Base-by-base conservation (phyloP, 1,284 basidiomycete species). In the Fistulina hepatica region DNA sequence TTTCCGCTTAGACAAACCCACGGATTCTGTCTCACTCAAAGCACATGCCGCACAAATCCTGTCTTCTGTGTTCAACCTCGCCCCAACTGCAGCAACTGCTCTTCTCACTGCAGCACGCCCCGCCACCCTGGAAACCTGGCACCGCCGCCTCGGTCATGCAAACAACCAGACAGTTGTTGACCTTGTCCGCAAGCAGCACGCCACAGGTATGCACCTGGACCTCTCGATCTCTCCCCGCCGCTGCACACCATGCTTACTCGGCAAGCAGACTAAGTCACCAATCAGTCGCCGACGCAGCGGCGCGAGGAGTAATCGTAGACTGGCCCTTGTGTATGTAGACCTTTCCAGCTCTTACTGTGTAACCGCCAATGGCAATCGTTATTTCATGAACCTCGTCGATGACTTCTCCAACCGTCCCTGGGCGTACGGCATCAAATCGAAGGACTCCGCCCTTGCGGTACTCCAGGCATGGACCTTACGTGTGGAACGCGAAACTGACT, bases 191-290 rank as follows among this genome's bases (percentile, higher is more conserved):
- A 2, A 21, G 13, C 24, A 20, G 5, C 15, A 3, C 16, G 37
- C 21, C 7, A 33, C 33, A 23, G 37, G 41, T 39, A 36, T 43
- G 41, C 27, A 16, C 16, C 23, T 43, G n/a, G 22, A 39, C n/a
- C n/a, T n/a, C 6, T n/a, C n/a, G n/a, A n/a, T n/a, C n/a, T n/a
- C n/a, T n/a, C n/a, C n/a, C n/a, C n/a, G n/a, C n/a, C 5, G 16
- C 19, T 8, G 37, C 27, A n/a, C n/a, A 6, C n/a, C 6, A 7
- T 30, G 27, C n/a, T n/a, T 30, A 16, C 6, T 6, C 6, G 27
- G 27, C 27, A 30, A 30, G n/a, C 27, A 30, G 27, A 6, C 27
- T 6, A 12, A 16, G 7, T 16, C 27, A 16, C 6, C 27, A n/a
- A 13, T 30, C 27, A 2, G 13, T 24, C 4, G 36, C 25, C 2